A percentile compares a stretch with the other conserved stretches of the same genome.
These are phyloP conservation scores for Leptoxyphium fumago DNA, from an alignment of 2,329 filamentous ascomycete species.

Conservation along the genomic window DNA sequence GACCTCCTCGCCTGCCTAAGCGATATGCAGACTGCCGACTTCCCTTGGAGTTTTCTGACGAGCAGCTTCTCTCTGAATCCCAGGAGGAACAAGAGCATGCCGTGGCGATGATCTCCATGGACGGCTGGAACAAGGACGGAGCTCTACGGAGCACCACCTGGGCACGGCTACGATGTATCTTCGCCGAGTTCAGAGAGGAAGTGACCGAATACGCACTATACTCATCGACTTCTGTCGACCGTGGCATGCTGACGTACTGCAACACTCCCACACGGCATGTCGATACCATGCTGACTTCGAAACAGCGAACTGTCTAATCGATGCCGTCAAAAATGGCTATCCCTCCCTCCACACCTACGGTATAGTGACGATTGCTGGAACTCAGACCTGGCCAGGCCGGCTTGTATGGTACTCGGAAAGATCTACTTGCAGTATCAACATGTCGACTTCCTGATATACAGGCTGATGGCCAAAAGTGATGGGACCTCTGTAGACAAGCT, in stretches of 20 bases:
- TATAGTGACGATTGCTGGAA: slow-evolving; percentile 9
- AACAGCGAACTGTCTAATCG: not conserved
- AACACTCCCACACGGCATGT: no score
- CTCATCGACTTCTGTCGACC: not conserved
- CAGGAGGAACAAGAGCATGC: not conserved
- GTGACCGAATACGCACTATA: not conserved
- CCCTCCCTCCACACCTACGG: slow-evolving; percentile 6
- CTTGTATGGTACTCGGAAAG: slow-evolving; percentile 7
- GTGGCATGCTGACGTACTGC: not conserved
- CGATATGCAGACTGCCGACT: slow-evolving; percentile 4
- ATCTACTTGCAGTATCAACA: slow-evolving; percentile 8
- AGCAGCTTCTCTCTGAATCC: slow-evolving; percentile 2
- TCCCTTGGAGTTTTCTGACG: slow-evolving; percentile 5
- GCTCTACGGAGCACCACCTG: not conserved
- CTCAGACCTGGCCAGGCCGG: slow-evolving; percentile 1
- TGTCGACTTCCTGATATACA: slow-evolving; percentile 8
- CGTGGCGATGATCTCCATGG: slow-evolving; percentile 2
- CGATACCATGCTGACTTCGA: no score
- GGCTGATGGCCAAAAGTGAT: slow-evolving; percentile 6
- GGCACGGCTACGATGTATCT: slow-evolving; percentile 1
- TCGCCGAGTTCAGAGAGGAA: slow-evolving; percentile 1
- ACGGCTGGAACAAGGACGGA: slow-evolving; percentile 3
- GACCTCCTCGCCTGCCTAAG: slow-evolving; percentile 7
- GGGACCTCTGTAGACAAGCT: not conserved
- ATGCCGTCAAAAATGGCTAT: not conserved